These are phyloP conservation scores for Amanita fuliginea DNA, from an alignment of 768 basidiomycete genomes.

Conservation along the genomic window DNA sequence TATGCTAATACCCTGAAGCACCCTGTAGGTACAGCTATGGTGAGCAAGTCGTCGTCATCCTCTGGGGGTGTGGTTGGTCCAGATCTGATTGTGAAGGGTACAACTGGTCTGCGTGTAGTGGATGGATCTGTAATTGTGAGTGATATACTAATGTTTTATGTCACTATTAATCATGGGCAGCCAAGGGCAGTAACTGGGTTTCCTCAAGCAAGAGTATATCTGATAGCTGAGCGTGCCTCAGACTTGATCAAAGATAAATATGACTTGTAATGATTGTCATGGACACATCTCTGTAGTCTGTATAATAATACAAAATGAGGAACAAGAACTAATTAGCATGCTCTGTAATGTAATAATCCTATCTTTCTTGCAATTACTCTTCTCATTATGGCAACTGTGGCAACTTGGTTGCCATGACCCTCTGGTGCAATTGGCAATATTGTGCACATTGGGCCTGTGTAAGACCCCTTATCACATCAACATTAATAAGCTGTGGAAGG, in stretches of 20 bases:
- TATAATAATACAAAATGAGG: no score
- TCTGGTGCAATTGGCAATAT: no score
- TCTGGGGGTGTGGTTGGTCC: conserved; percentile 25
- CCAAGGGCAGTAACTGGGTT: conserved; percentile 2
- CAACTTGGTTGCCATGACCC: no score
- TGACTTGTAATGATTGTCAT: neutral
- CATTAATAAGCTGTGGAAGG: no score
- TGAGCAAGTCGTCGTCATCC: conserved; percentile 17
- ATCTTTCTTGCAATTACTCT: no score
- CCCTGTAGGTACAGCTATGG: conserved; percentile 21
- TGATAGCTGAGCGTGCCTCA: conserved; percentile 23
- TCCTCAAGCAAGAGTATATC: conserved; percentile 22
- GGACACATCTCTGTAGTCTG: no score
- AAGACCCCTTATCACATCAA: no score
- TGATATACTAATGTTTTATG: neutral
- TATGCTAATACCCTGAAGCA: conserved; percentile 16
- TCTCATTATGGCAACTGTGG: no score
- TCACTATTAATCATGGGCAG: neutral
- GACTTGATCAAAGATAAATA: conserved; percentile 18
- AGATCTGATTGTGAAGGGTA: conserved; percentile 24
- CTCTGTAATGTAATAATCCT: no score
- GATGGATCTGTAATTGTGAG: conserved; percentile 28
- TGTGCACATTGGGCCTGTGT: no score
- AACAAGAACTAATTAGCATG: no score
- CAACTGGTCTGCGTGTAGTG: conserved; percentile 26